Conservation (phyloP, 2,329 filamentous ascomycete genomes). For the Chaetomiaceae sp. region DNA sequence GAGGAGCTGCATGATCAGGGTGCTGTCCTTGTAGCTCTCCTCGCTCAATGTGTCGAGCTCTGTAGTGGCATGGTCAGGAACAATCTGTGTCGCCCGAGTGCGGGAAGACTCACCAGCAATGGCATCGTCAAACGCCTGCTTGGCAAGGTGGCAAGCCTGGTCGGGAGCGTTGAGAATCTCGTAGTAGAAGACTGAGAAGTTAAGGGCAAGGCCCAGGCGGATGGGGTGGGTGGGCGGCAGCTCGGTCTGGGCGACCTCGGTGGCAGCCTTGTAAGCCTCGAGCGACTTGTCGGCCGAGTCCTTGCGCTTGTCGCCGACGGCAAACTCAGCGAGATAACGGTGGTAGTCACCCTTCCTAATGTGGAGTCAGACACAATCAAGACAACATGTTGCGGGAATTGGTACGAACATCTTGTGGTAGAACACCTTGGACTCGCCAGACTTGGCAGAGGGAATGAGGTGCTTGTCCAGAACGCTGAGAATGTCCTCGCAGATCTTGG, state of each 20-base stretch:
- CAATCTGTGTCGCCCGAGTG: background rate
- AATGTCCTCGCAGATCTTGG: constrained; percentile 97
- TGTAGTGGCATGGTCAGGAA: constrained; percentile 35
- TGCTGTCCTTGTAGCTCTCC: constrained; percentile 99
- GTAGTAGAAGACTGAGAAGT: constrained; percentile 99
- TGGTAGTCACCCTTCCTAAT: constrained; percentile 98
- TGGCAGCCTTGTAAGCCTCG: constrained; percentile 93
- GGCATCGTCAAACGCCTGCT: constrained; percentile 93
- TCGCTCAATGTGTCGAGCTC: constrained; percentile 95
- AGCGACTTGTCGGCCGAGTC: constrained; percentile 88
- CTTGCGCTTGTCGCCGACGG: constrained; percentile 91
- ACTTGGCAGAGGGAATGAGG: constrained; percentile 90
- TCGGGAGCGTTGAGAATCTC: constrained; percentile 98
- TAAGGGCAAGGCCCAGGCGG: constrained; percentile 84
- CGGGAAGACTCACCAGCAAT: constrained; percentile 62
- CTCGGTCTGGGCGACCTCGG: constrained; percentile 84
- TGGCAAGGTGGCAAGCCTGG: constrained; percentile 95
- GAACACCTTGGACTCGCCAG: constrained; percentile 98
- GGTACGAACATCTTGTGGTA: constrained; percentile 92
- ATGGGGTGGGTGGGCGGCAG: constrained; percentile 90
- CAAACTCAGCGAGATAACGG: constrained; percentile 97
- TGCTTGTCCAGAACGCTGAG: constrained; percentile 90
- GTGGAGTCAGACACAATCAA: constrained; percentile 22
- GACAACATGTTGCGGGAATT: background rate
- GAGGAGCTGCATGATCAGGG: constrained; percentile 97